phyloP scores from a whole-genome alignment of 768 basidiomycete species.

The Sistotremastrum niveocremeum region DNA sequence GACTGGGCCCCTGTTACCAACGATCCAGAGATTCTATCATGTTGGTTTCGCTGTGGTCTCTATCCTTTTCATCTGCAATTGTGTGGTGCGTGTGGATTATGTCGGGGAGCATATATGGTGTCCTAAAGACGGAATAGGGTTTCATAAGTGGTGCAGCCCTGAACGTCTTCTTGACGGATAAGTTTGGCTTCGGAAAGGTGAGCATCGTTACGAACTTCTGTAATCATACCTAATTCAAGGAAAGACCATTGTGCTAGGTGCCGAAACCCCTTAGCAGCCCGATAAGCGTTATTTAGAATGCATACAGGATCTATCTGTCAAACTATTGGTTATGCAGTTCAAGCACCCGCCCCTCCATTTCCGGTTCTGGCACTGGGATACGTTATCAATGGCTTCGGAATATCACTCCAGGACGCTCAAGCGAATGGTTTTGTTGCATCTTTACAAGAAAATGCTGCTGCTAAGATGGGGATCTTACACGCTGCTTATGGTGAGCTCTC shows the following conservation, averaged over 20 bases:
- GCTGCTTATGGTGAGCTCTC: slow-evolving; percentile 41
- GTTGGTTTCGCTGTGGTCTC: slow-evolving; percentile 44
- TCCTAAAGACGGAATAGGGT: slow-evolving; percentile 17
- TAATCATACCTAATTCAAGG: no score
- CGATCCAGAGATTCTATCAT: slow-evolving; percentile 46
- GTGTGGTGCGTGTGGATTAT: no score
- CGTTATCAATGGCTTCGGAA: slow-evolving; percentile 35
- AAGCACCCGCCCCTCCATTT: slow-evolving; percentile 46
- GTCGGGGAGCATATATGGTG: no score
- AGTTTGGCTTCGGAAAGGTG: slow-evolving; percentile 32
- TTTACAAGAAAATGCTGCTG: slow-evolving; percentile 37
- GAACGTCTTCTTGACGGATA: slow-evolving; percentile 26
- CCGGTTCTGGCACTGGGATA: slow-evolving; percentile 43
- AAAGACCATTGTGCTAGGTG: no score
- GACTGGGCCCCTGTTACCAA: slow-evolving; percentile 60
- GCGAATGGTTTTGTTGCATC: slow-evolving; percentile 57
- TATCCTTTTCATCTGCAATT: slow-evolving; percentile 38
- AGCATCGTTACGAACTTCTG: neutral
- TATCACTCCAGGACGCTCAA: slow-evolving; percentile 51
- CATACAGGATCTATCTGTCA: slow-evolving; percentile 28
- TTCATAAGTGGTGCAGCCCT: slow-evolving; percentile 25
- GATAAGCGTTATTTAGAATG: neutral
- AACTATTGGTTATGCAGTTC: slow-evolving; percentile 38
- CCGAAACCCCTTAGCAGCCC: no score
- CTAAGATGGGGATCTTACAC: slow-evolving; percentile 59